A percentile compares a stretch with the other conserved stretches of the same genome.
These are phyloP conservation scores for Oryza nivara DNA, from an alignment of 176 grass and related monocot genomes.

Conservation along the genomic window DNA sequence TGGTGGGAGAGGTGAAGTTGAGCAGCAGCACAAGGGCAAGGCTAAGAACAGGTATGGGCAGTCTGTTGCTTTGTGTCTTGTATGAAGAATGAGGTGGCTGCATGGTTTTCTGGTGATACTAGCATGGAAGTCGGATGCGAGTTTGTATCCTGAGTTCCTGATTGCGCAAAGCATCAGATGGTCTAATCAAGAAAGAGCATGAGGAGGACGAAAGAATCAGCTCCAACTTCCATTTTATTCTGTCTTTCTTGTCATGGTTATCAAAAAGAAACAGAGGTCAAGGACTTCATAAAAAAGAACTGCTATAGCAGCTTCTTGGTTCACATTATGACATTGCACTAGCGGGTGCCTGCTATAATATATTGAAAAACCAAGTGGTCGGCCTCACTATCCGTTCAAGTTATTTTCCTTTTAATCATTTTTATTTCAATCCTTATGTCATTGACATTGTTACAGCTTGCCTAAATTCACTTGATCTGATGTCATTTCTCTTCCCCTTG, in stretches of 20 bases:
- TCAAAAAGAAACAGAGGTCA: conserved; percentile 16
- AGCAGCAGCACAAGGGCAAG: conserved; percentile 31
- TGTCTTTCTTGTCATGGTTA: not conserved
- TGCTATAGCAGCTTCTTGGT: not conserved
- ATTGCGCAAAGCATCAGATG: conserved; percentile 2
- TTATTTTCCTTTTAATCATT: not conserved
- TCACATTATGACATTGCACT: conserved; percentile 24
- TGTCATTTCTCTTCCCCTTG: not conserved
- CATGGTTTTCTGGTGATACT: conserved; percentile 41
- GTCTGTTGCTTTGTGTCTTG: not conserved
- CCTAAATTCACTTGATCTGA: not conserved
- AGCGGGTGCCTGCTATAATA: not conserved
- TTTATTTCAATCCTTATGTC: not conserved
- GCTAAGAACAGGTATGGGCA: not conserved
- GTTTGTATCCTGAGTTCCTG: not conserved
- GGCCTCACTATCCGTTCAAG: not conserved
- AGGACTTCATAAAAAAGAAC: not conserved
- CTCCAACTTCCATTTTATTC: not conserved
- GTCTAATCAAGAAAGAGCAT: conserved; percentile 9
- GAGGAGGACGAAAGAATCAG: not conserved
- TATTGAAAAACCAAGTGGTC: conserved; percentile 1
- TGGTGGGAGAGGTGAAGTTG: not conserved
- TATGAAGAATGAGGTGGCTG: not conserved
- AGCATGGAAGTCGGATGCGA: not conserved
- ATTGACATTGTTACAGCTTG: not conserved